phyloP scores from a whole-genome alignment of 768 basidiomycete species.

The Leccinum fibrillosum region DNA sequence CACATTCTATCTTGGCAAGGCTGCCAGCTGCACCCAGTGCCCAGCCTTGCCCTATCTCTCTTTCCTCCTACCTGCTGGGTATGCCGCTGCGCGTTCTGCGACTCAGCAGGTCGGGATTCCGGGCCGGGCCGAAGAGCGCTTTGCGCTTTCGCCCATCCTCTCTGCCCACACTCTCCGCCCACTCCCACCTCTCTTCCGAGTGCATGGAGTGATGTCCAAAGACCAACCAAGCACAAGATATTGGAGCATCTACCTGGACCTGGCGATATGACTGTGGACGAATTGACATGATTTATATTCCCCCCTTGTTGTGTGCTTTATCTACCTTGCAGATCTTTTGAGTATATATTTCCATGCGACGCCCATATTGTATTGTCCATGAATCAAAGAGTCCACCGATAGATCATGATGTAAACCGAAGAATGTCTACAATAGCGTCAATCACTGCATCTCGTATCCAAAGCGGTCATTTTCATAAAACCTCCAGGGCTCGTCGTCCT shows the following conservation, averaged over 20 bases:
- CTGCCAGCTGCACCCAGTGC: too few relatives aligned
- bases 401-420: too few relatives aligned
- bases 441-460: conserved; percentile 15
- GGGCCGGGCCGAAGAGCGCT: too few relatives aligned
- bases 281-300: conserved; percentile 32
- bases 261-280: conserved; percentile 54
- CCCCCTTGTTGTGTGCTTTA: conserved; percentile 7
- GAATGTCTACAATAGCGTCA: conserved; percentile 2
- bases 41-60: too few relatives aligned
- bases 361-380: not conserved
- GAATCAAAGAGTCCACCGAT: too few relatives aligned
- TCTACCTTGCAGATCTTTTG: not conserved
- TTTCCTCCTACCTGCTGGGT: too few relatives aligned
- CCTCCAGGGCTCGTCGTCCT: conserved; percentile 32
- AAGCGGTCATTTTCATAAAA: conserved; percentile 18
- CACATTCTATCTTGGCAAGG: too few relatives aligned
- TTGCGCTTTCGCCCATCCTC: too few relatives aligned
- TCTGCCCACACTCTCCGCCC: too few relatives aligned
- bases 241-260: conserved; percentile 36
- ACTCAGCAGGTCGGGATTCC: too few relatives aligned
- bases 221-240: conserved; percentile 15
- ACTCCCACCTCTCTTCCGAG: too few relatives aligned
- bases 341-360: not conserved
- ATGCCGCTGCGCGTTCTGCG: too few relatives aligned
- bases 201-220: not conserved